Conservation (phyloP, 805 yeast genomes). For the Hanseniaspora lachancei region DNA sequence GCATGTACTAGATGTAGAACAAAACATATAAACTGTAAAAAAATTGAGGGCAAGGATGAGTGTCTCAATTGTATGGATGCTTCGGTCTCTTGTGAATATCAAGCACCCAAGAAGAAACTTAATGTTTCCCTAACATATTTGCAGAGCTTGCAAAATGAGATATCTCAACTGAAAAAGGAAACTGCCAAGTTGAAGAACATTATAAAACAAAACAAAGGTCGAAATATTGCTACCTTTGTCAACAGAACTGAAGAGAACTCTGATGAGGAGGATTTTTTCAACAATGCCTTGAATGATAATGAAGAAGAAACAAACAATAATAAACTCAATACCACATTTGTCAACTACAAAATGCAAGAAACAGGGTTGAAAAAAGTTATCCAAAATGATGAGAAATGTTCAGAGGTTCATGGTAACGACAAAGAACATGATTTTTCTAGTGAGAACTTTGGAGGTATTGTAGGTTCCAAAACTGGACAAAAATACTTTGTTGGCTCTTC, state of each 20-base stretch:
- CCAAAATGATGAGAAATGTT: constrained; percentile 2
- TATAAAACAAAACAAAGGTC: neutral
- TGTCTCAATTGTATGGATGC: constrained; percentile 50
- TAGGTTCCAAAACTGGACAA: constrained; percentile 65
- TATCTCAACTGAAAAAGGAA: constrained; percentile 51
- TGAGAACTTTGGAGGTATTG: constrained; percentile 50
- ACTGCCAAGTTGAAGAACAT: constrained; percentile 42
- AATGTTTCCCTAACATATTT: constrained; percentile 62
- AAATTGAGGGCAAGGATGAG: neutral
- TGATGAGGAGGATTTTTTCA: neutral
- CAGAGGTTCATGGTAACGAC: constrained; percentile 18
- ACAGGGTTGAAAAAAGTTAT: constrained; percentile 14
- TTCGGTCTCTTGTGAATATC: constrained; percentile 50
- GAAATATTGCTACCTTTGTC: neutral
- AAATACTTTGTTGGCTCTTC: constrained; percentile 67
- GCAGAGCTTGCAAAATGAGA: constrained; percentile 53
- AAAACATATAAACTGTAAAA: constrained; percentile 53
- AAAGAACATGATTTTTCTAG: constrained; percentile 59
- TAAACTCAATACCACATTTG: neutral
- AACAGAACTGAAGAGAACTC: neutral
- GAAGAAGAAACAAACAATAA: neutral
- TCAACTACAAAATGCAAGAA: neutral
- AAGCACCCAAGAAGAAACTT: constrained; percentile 57
- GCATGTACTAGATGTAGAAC: constrained; percentile 56
- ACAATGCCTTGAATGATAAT: neutral